Conservation (phyloP, 306 rosid genomes). For the Geum urbanum region DNA sequence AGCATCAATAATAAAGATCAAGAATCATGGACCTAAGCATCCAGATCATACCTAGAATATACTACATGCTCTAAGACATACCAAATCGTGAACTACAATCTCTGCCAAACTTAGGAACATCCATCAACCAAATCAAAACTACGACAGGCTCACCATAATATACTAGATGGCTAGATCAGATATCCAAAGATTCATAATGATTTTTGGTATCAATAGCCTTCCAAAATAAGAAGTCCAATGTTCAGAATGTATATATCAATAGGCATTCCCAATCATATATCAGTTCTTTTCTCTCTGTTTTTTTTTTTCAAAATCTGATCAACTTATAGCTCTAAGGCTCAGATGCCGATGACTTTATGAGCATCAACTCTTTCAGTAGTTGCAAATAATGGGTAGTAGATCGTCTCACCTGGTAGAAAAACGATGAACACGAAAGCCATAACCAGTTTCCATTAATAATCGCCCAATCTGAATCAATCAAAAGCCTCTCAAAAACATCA, state of each 20-base stretch:
- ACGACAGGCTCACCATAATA: neutral
- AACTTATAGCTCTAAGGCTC: constrained; percentile 15
- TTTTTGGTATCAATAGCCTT: neutral
- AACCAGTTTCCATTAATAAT: constrained; percentile 93
- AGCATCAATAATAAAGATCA: neutral
- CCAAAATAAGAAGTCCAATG: neutral
- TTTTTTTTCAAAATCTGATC: neutral
- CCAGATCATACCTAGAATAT: neutral
- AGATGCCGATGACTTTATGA: constrained; percentile 12
- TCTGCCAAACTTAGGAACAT: neutral
- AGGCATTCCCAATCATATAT: neutral
- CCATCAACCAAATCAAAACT: neutral
- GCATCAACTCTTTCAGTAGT: neutral
- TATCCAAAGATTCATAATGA: neutral
- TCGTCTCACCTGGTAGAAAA: constrained; percentile 77
- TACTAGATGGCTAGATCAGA: neutral
- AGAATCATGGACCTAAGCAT: constrained; percentile 17
- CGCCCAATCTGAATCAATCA: constrained; percentile 96
- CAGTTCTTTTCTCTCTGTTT: neutral
- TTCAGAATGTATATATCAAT: neutral
- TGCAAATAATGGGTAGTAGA: neutral
- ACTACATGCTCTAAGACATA: neutral
- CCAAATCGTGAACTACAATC: neutral
- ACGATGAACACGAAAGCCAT: constrained; percentile 94
- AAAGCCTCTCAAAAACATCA: constrained; percentile 87